Conservation (phyloP, 257 asterid species). For the Perilla frutescens region DNA sequence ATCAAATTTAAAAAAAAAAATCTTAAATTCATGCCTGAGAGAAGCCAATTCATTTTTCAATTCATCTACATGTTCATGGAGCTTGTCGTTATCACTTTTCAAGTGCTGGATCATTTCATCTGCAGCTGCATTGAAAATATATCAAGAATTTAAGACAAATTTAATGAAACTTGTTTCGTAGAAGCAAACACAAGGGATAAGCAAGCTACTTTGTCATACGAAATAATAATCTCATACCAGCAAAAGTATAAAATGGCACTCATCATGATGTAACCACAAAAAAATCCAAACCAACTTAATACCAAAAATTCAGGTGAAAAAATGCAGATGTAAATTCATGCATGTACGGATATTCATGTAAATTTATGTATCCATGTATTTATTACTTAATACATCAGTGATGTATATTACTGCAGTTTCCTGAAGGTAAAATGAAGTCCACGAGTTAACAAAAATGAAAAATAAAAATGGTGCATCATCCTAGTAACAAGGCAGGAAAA, state of each 20-base stretch:
- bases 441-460: background rate
- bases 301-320: background rate
- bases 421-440: background rate
- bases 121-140: slow-evolving; percentile 60
- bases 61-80: slow-evolving; percentile 54
- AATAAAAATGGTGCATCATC: background rate
- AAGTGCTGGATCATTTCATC: slow-evolving; percentile 72
- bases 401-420: background rate
- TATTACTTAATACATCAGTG: background rate
- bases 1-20: background rate
- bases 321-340: background rate
- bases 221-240: slow-evolving; percentile 1
- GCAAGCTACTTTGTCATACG: background rate
- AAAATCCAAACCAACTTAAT: slow-evolving; percentile 1
- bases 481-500: background rate
- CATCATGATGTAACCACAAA: slow-evolving; percentile 10
- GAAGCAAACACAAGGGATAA: slow-evolving; percentile 13
- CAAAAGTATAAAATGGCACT: background rate
- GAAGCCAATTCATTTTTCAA: slow-evolving; percentile 64
- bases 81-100: slow-evolving; percentile 65
- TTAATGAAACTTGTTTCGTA: background rate
- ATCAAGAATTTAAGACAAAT: slow-evolving; percentile 25
- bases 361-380: background rate
- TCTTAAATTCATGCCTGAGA: slow-evolving; percentile 56
- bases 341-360: no score